Evolutionary conservation across 169 alveolate genomes (phyloP).

Genomic region (Neospora caninum): DNA sequence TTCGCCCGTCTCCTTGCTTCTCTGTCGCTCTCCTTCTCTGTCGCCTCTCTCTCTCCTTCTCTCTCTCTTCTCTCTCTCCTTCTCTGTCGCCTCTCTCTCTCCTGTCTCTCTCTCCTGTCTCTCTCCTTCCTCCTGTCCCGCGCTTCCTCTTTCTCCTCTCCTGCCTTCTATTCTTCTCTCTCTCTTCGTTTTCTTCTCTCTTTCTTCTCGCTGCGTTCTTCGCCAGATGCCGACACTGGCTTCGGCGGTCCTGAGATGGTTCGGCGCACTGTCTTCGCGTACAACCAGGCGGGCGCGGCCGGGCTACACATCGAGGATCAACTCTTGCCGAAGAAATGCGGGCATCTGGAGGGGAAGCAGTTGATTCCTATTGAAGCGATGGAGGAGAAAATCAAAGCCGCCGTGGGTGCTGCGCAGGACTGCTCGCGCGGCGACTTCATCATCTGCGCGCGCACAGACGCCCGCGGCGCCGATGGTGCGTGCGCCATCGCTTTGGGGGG

Average conservation of each 20-base stretch:
- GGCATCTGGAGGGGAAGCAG: conserved; percentile 88
- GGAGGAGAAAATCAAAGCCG: conserved; percentile 82
- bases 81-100: background rate
- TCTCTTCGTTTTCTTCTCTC: background rate
- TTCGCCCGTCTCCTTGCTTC: background rate
- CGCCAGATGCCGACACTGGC: conserved; percentile 67
- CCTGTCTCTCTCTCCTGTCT: background rate
- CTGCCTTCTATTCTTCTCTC: background rate
- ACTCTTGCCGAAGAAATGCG: conserved; percentile 89
- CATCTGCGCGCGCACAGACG: conserved; percentile 92
- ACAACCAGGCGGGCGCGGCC: conserved; percentile 90
- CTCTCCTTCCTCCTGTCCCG: background rate
- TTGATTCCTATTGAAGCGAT: conserved; percentile 80
- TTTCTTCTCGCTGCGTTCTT: background rate
- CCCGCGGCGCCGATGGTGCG: conserved; percentile 81
- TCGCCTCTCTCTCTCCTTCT: background rate
- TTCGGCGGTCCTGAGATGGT: conserved; percentile 89
- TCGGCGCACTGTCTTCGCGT: conserved; percentile 82
- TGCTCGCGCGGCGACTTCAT: conserved; percentile 84
- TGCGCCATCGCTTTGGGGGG: background rate
- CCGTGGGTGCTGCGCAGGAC: conserved; percentile 76
- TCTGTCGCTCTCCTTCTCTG: background rate
- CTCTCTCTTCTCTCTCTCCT: background rate
- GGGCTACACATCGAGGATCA: conserved; percentile 92
- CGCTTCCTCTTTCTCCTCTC: background rate